These are phyloP conservation scores for Sphaerulina musiva DNA, from an alignment of 2,329 filamentous ascomycete species.

Conservation along the genomic window DNA sequence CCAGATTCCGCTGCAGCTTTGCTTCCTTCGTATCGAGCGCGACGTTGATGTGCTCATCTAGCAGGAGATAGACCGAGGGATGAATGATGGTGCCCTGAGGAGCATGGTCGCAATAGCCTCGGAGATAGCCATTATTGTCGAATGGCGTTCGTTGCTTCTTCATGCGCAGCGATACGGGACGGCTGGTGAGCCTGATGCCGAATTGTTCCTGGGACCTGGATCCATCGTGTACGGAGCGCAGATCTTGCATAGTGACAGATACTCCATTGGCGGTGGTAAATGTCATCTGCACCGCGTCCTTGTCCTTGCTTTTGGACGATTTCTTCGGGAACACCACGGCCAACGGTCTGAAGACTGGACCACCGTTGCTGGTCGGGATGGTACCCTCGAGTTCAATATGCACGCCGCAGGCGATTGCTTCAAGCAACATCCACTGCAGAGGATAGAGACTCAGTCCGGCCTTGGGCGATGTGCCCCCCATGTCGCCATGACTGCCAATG, in stretches of 20 bases:
- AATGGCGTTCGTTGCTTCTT: conserved; percentile 20
- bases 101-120: conserved; percentile 24
- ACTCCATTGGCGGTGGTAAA: conserved; percentile 21
- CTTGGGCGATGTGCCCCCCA: conserved; percentile 34
- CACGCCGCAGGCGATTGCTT: conserved; percentile 19
- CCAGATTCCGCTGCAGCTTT: conserved; percentile 24
- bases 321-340: conserved; percentile 17
- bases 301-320: conserved; percentile 6
- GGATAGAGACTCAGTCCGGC: conserved; percentile 40
- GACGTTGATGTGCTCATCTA: conserved; percentile 28
- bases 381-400: conserved; percentile 11
- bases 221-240: conserved; percentile 22
- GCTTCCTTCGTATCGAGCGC: conserved; percentile 26
- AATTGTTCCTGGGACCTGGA: conserved; percentile 13
- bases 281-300: conserved; percentile 11
- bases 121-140: conserved; percentile 15
- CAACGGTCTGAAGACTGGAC: conserved; percentile 3
- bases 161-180: conserved; percentile 14
- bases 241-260: conserved; percentile 20
- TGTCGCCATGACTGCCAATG: conserved; percentile 36
- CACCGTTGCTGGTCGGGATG: neutral
- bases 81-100: conserved; percentile 32
- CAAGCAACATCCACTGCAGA: conserved; percentile 40
- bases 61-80: conserved; percentile 32
- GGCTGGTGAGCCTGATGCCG: conserved; percentile 14